Percentiles rank a stretch among this genome's conserved stretches.
phyloP scores from a whole-genome alignment of 83 land plant genomes.

The Isoetes engelmannii region DNA sequence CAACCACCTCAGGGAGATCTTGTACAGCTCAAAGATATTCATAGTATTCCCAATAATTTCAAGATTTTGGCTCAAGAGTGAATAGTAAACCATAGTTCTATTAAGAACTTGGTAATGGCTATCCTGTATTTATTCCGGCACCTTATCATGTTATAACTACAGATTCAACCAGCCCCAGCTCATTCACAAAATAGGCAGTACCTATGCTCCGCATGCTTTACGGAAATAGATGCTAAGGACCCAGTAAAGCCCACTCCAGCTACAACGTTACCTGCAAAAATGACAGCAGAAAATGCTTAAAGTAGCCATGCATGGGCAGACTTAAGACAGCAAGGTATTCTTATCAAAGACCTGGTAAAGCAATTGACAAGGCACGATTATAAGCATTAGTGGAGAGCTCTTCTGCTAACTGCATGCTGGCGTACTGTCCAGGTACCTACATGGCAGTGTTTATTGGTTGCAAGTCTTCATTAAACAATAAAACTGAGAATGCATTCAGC shows the following conservation, averaged over 20 bases:
- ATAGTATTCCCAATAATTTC: neutral
- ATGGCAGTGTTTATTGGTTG: neutral
- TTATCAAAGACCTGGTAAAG: conserved; percentile 25
- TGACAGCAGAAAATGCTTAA: too few relatives aligned
- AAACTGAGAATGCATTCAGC: neutral
- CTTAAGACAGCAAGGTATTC: too few relatives aligned
- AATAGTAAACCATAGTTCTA: neutral
- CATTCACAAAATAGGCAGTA: conserved; percentile 16
- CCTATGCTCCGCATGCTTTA: conserved; percentile 67
- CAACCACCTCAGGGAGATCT: conserved; percentile 9
- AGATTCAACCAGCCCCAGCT: neutral
- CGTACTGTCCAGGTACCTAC: conserved; percentile 27
- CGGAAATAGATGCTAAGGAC: conserved; percentile 33
- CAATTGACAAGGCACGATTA: conserved; percentile 29
- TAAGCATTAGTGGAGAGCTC: conserved; percentile 32
- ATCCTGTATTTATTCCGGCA: neutral
- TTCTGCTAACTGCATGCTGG: conserved; percentile 27
- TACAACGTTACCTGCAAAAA: conserved; percentile 33
- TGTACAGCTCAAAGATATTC: neutral
- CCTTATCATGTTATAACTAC: neutral
- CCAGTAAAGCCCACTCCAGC: conserved; percentile 59
- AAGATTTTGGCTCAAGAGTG: neutral
- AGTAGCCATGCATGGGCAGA: too few relatives aligned
- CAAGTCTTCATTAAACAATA: neutral
- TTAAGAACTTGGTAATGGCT: neutral